Conservation (phyloP, 2,329 filamentous ascomycete genomes). For the Aureobasidium sp. region DNA sequence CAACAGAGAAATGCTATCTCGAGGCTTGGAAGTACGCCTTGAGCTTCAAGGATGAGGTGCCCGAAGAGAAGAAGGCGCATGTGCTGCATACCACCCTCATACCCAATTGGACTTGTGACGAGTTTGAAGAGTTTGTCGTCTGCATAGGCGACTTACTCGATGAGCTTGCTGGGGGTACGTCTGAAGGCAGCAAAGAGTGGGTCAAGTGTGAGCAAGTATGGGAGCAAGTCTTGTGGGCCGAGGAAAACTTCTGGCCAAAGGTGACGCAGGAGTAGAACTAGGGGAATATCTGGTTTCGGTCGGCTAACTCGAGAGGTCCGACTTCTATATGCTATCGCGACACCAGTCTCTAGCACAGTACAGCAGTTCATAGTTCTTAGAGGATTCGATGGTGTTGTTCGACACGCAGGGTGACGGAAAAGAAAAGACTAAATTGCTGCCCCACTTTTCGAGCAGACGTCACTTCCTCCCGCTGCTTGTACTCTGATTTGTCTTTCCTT, state of each 20-base stretch:
- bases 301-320: too few relatives aligned
- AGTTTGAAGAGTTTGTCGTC: slow-evolving; percentile 41
- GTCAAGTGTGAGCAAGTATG: slow-evolving; percentile 41
- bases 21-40: slow-evolving; percentile 39
- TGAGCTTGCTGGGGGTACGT: slow-evolving; percentile 34
- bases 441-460: too few relatives aligned
- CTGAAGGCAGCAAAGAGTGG: slow-evolving; percentile 36
- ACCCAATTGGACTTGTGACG: slow-evolving; percentile 41
- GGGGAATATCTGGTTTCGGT: too few relatives aligned
- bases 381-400: too few relatives aligned
- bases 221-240: slow-evolving; percentile 39
- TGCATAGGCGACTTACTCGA: slow-evolving; percentile 37
- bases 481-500: too few relatives aligned
- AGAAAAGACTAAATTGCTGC: too few relatives aligned
- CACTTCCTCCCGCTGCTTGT: too few relatives aligned
- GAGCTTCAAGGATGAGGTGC: slow-evolving; percentile 22
- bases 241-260: slow-evolving; percentile 41
- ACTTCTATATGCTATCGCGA: too few relatives aligned
- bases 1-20: slow-evolving; percentile 54
- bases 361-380: too few relatives aligned
- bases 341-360: too few relatives aligned
- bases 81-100: slow-evolving; percentile 41
- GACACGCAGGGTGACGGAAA: too few relatives aligned
- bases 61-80: slow-evolving; percentile 27
- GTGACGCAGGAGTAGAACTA: slow-evolving; percentile 17